Percentiles rank a stretch among this genome's conserved stretches.
Conservation (phyloP, 257 asterid species). For the Mentha longifolia region DNA sequence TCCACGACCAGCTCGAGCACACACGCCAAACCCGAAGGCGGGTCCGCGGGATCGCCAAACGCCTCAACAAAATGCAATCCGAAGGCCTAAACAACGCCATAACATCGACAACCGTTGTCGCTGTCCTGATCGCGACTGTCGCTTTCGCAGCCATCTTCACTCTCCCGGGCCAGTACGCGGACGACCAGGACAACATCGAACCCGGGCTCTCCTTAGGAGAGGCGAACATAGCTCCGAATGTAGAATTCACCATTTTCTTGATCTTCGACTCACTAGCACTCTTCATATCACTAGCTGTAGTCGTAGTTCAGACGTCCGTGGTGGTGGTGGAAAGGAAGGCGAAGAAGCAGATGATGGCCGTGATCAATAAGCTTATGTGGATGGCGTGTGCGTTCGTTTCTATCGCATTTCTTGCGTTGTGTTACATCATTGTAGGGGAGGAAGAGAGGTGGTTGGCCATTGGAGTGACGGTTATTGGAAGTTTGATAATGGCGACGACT, state of each 20-base stretch:
- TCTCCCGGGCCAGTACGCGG: constrained; percentile 69
- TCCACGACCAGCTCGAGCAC: constrained; percentile 70
- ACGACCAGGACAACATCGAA: constrained; percentile 37
- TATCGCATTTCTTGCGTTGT: constrained; percentile 59
- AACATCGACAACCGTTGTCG: constrained; percentile 77
- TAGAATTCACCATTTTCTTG: constrained; percentile 58
- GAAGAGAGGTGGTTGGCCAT: constrained; percentile 61
- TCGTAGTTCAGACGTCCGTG: constrained; percentile 79
- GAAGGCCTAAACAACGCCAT: constrained; percentile 84
- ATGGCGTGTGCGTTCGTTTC: constrained; percentile 71
- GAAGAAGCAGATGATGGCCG: constrained; percentile 66
- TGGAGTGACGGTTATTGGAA: constrained; percentile 65
- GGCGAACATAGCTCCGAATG: constrained; percentile 58
- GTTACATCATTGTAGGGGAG: constrained; percentile 66
- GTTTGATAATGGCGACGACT: constrained; percentile 65
- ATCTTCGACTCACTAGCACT: constrained; percentile 73
- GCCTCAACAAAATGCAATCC: constrained; percentile 74
- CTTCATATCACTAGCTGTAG: constrained; percentile 79
- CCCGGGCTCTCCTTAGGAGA: constrained; percentile 54
- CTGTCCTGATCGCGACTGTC: constrained; percentile 80
- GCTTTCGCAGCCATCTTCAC: constrained; percentile 79
- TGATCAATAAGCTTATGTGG: constrained; percentile 89
- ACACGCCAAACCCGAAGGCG: constrained; percentile 58
- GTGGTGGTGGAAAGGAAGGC: constrained; percentile 71
- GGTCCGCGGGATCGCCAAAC: constrained; percentile 60